phyloP scores from a whole-genome alignment of 164 flowering plant genomes.

The Saururus chinensis region DNA sequence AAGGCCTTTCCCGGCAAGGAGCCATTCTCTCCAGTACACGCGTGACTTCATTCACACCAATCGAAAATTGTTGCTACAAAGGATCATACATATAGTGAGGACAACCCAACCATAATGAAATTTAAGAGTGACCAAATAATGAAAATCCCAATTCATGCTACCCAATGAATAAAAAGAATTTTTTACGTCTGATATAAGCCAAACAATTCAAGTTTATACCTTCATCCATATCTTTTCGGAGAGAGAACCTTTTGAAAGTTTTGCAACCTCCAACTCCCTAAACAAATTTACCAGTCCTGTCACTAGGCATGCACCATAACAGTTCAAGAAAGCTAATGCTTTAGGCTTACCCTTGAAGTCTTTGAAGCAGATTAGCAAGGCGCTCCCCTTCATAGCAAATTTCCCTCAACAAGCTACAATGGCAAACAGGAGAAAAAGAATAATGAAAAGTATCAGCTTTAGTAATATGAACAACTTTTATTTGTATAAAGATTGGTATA shows the following conservation, averaged over 20 bases:
- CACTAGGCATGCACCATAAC: neutral
- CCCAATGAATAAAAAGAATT: too few species aligned
- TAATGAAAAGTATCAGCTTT: neutral
- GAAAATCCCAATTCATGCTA: neutral
- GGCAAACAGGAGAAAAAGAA: neutral
- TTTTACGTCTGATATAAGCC: neutral
- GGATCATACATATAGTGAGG: neutral
- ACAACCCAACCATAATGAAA: neutral
- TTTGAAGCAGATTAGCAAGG: slow-evolving; percentile 33
- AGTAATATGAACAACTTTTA: neutral
- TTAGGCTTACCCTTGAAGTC: slow-evolving; percentile 32
- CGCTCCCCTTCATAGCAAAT: slow-evolving; percentile 54
- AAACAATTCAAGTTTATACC: slow-evolving; percentile 21
- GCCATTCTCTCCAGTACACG: slow-evolving; percentile 76
- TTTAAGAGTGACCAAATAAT: neutral
- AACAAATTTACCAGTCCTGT: neutral
- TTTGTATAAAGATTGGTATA: too few species aligned
- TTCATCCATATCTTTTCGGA: slow-evolving; percentile 80
- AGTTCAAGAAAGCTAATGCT: too few species aligned
- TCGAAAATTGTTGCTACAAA: slow-evolving; percentile 63
- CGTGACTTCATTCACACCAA: slow-evolving; percentile 88
- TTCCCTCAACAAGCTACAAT: neutral
- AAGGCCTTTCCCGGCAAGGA: slow-evolving; percentile 6
- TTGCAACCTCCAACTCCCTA: slow-evolving; percentile 53
- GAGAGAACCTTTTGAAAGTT: slow-evolving; percentile 23